phyloP scores from a whole-genome alignment of 73 alveolate species.

The Paramecium octaurelia region DNA sequence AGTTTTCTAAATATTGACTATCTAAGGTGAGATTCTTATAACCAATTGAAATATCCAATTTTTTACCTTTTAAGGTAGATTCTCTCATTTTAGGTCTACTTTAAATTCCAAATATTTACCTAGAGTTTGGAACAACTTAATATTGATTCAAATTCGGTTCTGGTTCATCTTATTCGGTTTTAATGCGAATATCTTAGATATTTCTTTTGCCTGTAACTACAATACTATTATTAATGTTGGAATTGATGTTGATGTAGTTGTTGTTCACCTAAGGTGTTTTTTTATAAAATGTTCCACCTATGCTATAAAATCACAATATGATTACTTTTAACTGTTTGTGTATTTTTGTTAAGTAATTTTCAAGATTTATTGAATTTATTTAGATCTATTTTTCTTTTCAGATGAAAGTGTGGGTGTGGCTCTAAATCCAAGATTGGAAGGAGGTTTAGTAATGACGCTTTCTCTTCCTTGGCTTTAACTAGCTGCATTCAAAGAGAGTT shows the following conservation, averaged over 20 bases:
- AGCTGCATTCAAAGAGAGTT: background rate
- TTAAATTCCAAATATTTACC: background rate
- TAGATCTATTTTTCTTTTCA: slow-evolving; percentile 28
- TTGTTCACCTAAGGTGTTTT: slow-evolving; percentile 31
- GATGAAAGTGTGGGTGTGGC: background rate
- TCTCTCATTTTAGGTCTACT: slow-evolving; percentile 23
- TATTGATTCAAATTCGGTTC: background rate
- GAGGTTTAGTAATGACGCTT: background rate
- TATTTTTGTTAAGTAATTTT: slow-evolving; percentile 2
- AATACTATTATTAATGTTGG: slow-evolving; percentile 31
- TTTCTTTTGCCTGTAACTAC: slow-evolving; percentile 18
- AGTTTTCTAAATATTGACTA: background rate
- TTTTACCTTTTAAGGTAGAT: slow-evolving; percentile 8
- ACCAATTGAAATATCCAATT: background rate
- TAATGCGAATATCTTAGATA: background rate
- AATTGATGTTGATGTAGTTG: background rate
- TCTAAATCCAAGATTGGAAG: slow-evolving; percentile 17
- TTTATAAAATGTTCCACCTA: background rate
- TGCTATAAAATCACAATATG: background rate
- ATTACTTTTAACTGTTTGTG: background rate
- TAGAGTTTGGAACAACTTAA: slow-evolving; percentile 32
- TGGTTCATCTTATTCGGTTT: slow-evolving; percentile 44
- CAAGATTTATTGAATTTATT: slow-evolving; percentile 18
- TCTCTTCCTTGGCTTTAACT: slow-evolving; percentile 34
- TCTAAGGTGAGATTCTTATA: slow-evolving; percentile 24